These are phyloP conservation scores for Albugo laibachii DNA, from an alignment of 352 stramenopile genomes.

Conservation along the genomic window DNA sequence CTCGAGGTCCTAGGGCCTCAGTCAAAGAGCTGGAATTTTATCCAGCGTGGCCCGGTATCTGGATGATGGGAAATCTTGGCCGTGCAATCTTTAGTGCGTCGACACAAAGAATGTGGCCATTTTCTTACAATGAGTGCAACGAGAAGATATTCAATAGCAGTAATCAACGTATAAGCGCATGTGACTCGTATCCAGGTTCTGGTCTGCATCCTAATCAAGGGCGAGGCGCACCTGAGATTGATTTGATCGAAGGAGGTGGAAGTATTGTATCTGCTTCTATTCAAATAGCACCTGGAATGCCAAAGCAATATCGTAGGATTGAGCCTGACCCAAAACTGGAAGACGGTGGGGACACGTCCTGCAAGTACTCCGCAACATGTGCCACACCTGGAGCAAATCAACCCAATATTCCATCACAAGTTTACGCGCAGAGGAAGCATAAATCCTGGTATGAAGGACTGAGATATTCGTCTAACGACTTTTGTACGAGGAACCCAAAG, in stretches of 20 bases:
- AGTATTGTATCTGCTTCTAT: slow-evolving; percentile 76
- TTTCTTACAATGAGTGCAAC: slow-evolving; percentile 87
- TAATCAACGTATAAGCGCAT: slow-evolving; percentile 74
- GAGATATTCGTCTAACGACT: slow-evolving; percentile 34
- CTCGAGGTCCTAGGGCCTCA: neutral
- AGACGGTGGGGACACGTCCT: slow-evolving; percentile 8
- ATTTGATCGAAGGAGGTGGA: slow-evolving; percentile 84
- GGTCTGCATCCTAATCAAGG: slow-evolving; percentile 79
- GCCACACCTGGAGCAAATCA: slow-evolving; percentile 19
- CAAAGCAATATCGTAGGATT: slow-evolving; percentile 22
- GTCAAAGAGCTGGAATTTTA: slow-evolving; percentile 23
- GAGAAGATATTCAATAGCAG: slow-evolving; percentile 24
- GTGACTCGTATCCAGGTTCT: slow-evolving; percentile 79
- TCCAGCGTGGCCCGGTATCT: slow-evolving; percentile 87
- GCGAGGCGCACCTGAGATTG: slow-evolving; percentile 88
- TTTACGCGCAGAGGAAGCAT: slow-evolving; percentile 16
- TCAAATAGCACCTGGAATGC: slow-evolving; percentile 68
- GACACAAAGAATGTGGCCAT: slow-evolving; percentile 91
- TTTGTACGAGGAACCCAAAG: slow-evolving; percentile 11
- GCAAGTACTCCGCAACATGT: slow-evolving; percentile 27
- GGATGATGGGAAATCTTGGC: slow-evolving; percentile 92
- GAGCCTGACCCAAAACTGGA: slow-evolving; percentile 4
- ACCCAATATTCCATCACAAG: slow-evolving; percentile 14
- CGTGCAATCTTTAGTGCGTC: slow-evolving; percentile 88
- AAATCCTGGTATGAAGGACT: slow-evolving; percentile 55